Evolutionary conservation across 2,329 filamentous ascomycete genomes (phyloP), one percentile per base, ranked within the genome.

Genomic region (Botrytis fabae): DNA sequence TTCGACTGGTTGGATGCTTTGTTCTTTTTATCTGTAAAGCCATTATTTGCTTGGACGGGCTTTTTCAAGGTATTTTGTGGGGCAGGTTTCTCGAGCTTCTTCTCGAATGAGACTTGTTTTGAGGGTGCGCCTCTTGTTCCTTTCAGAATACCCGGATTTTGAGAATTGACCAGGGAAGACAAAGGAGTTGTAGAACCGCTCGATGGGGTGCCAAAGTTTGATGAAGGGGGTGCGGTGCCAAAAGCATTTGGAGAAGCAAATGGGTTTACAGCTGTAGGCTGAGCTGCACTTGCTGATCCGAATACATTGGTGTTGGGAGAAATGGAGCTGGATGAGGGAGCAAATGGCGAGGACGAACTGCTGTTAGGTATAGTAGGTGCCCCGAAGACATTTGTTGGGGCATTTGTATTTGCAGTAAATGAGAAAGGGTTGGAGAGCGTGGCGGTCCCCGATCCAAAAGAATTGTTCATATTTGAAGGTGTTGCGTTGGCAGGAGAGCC

Each of bases 351-450:
- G 38, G 70, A 38, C n/a, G 54, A 72, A 16, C 12, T 72, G 54
- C 20, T 40, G 28, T 42, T 69, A 42, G 70, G 63, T 59, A 51
- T 40, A 9, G 48, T 72, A 9, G 62, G 70, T 61, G 62, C 51
- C n/a, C 51, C 63, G 28, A 69, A 72, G 42, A 69, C n/a, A 16
- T 64, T 72, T 42, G 61, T 42, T 66, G 61, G 28, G 25, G 69
- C 20, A 25, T 54, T 46, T 54, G 57, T 46, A 16, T 66, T 66
- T 38, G 71, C 73, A 25, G 70, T n/a, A 20, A 35, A 18, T 46
- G 70, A 38, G 54, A 77, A 78, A 14, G 78, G 75, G 66, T 75
- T 78, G 16, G 73, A 54, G 16, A 66, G 25, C 59, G 73, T 57
- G 35, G 70, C 38, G 48, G 51, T 57, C 32, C 51, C 51, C 22